Percentiles rank a stretch among this genome's conserved stretches.
Evolutionary conservation across 225 moss, liverwort and hornwort genomes (phyloP).

Genomic region (Sphagnum tenellum): DNA sequence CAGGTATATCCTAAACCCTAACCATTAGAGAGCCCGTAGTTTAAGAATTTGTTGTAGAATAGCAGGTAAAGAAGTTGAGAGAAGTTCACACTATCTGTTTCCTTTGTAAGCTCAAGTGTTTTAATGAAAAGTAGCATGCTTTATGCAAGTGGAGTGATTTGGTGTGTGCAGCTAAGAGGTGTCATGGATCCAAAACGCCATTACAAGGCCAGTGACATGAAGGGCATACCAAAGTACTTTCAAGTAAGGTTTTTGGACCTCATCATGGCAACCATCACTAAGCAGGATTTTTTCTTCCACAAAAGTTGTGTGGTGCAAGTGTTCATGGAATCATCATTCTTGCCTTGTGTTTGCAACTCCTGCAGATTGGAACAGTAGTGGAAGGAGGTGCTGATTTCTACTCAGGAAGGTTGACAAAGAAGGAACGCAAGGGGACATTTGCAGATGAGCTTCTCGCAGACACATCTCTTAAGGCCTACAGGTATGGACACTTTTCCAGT

Average conservation of each 20-base stretch:
- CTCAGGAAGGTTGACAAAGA: constrained; percentile 84
- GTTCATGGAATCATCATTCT: background rate
- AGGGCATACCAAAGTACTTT: constrained; percentile 69
- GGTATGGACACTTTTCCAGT: constrained; percentile 8
- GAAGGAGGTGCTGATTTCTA: constrained; percentile 82
- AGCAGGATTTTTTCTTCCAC: too few species aligned
- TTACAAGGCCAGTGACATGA: constrained; percentile 83
- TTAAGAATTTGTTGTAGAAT: too few species aligned
- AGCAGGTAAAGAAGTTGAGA: too few species aligned
- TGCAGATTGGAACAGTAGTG: constrained; percentile 69
- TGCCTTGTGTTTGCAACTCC: background rate
- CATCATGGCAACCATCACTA: too few species aligned
- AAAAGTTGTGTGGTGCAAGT: background rate
- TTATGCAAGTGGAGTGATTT: background rate
- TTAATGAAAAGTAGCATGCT: too few species aligned
- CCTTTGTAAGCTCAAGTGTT: too few species aligned
- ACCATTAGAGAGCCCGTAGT: too few species aligned
- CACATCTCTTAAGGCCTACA: constrained; percentile 42
- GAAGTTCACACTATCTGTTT: too few species aligned
- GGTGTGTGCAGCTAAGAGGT: constrained; percentile 49
- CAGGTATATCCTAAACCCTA: constrained; percentile 12
- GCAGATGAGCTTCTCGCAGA: constrained; percentile 83
- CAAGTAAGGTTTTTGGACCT: constrained; percentile 21
- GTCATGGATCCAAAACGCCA: constrained; percentile 89
- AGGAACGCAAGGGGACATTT: constrained; percentile 73